These are phyloP conservation scores for Nicotiana undulata DNA, from an alignment of 257 asterid genomes.

Conservation along the genomic window DNA sequence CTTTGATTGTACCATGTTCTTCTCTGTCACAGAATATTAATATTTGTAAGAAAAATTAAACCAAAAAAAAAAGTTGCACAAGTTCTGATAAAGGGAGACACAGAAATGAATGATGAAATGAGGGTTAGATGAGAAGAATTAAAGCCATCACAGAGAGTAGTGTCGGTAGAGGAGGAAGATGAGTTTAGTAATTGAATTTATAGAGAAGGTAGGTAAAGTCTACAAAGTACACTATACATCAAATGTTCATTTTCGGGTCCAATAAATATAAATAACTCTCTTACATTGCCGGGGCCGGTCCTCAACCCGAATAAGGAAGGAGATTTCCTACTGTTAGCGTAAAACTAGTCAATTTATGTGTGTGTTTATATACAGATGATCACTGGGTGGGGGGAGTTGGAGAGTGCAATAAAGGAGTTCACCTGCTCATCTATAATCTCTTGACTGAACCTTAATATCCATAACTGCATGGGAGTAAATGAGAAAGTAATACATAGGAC, in stretches of 20 bases:
- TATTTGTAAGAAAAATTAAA: not conserved
- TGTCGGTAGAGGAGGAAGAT: constrained; percentile 3
- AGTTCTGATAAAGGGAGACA: not conserved
- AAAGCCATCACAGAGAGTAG: not conserved
- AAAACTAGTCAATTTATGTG: not conserved
- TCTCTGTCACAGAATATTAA: not conserved
- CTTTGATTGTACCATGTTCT: constrained; percentile 49
- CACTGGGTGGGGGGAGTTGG: not conserved
- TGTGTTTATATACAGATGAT: not conserved
- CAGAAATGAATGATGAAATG: not conserved
- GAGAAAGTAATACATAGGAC: not conserved
- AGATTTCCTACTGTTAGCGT: not conserved
- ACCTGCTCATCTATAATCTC: not conserved
- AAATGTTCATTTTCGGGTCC: not conserved
- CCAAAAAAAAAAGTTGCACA: not conserved
- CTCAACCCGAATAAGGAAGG: not conserved
- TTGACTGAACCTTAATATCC: not conserved
- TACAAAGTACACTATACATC: not conserved
- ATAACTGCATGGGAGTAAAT: not conserved
- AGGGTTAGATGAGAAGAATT: not conserved
- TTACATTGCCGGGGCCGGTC: not conserved
- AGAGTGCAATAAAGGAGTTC: constrained; percentile 4
- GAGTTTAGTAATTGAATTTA: not conserved
- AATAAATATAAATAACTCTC: not conserved
- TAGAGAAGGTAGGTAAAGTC: not conserved